These are phyloP conservation scores for Blastobotrys robertii DNA, from an alignment of 805 yeast genomes.

Conservation along the genomic window DNA sequence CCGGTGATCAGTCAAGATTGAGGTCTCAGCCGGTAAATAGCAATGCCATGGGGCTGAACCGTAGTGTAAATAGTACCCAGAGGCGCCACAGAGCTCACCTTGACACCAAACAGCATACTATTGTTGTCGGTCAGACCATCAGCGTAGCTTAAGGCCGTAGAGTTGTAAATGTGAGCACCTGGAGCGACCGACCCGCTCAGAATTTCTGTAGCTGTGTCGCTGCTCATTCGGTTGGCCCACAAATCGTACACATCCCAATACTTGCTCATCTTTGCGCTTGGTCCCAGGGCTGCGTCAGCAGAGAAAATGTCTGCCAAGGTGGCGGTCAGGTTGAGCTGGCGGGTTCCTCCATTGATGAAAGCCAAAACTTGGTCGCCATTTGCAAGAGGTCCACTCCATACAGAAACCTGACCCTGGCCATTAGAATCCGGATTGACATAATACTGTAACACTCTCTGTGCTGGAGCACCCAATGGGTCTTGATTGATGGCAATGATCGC, in stretches of 20 bases:
- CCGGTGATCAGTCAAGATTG: too few species aligned
- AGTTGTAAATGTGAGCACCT: background rate
- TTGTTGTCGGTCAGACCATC: slow-evolving; percentile 10
- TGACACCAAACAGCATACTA: slow-evolving; percentile 9
- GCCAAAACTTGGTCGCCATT: slow-evolving; percentile 6
- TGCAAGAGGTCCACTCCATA: slow-evolving; percentile 4
- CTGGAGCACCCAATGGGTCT: slow-evolving; percentile 12
- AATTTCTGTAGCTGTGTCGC: background rate
- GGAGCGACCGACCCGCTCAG: background rate
- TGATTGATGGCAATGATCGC: slow-evolving; percentile 18
- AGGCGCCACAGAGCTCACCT: slow-evolving; percentile 8
- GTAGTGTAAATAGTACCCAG: slow-evolving; percentile 6
- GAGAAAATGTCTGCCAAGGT: slow-evolving; percentile 1
- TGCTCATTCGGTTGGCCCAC: slow-evolving; percentile 1
- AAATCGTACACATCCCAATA: slow-evolving; percentile 5
- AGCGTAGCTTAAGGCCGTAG: slow-evolving; percentile 11
- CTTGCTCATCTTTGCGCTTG: slow-evolving; percentile 2
- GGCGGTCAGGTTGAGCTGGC: background rate
- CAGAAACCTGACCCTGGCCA: background rate
- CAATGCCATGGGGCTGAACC: slow-evolving; percentile 11
- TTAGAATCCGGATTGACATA: background rate
- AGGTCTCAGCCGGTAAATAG: slow-evolving; percentile 6
- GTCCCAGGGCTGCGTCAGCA: slow-evolving; percentile 3
- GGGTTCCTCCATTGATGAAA: background rate
- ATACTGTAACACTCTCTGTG: background rate